Base-by-base conservation (phyloP, 305 asterid species). In the Nicotiana rustica region DNA sequence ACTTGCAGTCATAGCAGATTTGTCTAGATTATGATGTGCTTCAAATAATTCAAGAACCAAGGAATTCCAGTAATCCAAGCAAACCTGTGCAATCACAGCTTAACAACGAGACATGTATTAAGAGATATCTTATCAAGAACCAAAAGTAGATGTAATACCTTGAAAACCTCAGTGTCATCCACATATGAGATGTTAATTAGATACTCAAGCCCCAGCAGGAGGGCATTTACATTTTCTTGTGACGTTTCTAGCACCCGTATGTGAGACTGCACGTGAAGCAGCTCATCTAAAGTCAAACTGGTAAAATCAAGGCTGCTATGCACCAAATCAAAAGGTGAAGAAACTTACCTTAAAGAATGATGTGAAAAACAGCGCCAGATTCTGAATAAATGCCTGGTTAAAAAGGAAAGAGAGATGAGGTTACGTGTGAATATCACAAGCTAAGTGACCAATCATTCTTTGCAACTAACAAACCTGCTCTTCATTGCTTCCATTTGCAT, bases 61-160 rank as follows among this genome's bases (percentile, higher is more conserved):
- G 77, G 95, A 89, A 87, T 97, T 97, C 99, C 99, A 97, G 84
- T 93, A 97, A 87, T 97, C 99, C 91, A 97, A 92, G 87, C 99
- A 97, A 80, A 97, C 99, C 99, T 97, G 88, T 83, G 29, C 68
- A 78, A 56, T 31, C 70, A 83, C 52, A 67, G 56, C 55, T 67
- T 13, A 62, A 18, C n/a, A 47, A 66, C 36, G 21, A 56, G 57
- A 73, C 56, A 17, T 44, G 31, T 55, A 44, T 15, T 21, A 2
- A 73, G 49, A 61, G 31, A 55, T 14, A 75, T 57, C 21, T 36
- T 44, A 13, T 56, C 66, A 66, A 66, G 38, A 83, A 41, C 77
- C 64, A 41, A 36, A 18, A 55, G 41, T 68, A 59, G 71, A 56
- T 44, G 41, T 38, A 49, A 75, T 90, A 97, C 99, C 99, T 97